A percentile compares a stretch with the other conserved stretches of the same genome.
These are phyloP conservation scores for Durio zibethinus DNA, from an alignment of 345 rosid species.

Conservation along the genomic window DNA sequence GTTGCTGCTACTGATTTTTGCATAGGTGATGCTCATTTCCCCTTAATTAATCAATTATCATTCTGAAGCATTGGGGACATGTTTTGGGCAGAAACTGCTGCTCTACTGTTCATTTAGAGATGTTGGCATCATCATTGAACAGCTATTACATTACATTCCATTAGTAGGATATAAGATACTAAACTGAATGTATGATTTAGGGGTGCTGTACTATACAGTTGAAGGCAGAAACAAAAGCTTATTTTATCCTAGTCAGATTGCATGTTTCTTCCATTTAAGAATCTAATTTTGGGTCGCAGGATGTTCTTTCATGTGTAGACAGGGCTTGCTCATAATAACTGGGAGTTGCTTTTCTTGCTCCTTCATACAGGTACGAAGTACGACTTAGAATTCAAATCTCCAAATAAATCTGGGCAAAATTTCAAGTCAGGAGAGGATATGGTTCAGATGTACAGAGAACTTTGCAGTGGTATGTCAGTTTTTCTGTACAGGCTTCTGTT, in stretches of 20 bases:
- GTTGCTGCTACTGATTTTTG: conserved; percentile 87
- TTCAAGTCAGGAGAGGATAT: conserved; percentile 93
- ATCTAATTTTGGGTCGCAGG: neutral
- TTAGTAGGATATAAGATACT: neutral
- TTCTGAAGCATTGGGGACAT: neutral
- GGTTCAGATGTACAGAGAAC: conserved; percentile 85
- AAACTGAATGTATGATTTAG: neutral
- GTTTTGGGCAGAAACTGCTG: neutral
- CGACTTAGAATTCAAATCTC: conserved; percentile 75
- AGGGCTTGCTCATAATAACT: conserved; percentile 7
- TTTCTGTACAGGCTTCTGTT: conserved; percentile 7
- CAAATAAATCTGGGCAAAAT: conserved; percentile 70
- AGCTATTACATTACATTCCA: neutral
- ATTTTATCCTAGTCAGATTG: neutral
- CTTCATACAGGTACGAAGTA: conserved; percentile 73
- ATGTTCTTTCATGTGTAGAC: conserved; percentile 7
- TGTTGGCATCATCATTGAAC: neutral
- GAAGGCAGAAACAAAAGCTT: neutral
- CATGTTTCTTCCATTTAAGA: neutral
- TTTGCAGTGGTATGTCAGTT: conserved; percentile 62
- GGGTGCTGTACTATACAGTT: neutral
- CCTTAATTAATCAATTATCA: conserved; percentile 11
- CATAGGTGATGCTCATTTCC: conserved; percentile 50
- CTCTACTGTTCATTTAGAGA: neutral
- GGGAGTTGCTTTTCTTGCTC: neutral